These are phyloP conservation scores for Warburgia ugandensis DNA, from an alignment of 164 flowering plant genomes.

Conservation along the genomic window DNA sequence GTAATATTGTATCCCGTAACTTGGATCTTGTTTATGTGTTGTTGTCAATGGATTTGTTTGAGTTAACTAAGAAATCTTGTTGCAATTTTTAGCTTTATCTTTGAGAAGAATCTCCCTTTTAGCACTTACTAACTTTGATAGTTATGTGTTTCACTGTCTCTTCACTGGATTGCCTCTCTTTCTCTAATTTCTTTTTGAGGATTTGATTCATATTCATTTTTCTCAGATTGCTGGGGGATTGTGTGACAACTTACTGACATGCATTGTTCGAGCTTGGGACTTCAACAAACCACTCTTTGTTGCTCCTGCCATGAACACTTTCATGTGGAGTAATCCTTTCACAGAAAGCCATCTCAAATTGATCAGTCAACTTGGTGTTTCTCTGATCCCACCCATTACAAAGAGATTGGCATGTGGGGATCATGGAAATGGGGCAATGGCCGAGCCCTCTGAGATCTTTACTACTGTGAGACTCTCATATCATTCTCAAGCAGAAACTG, in stretches of 20 bases:
- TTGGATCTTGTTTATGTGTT: too few species aligned
- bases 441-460: conserved; percentile 68
- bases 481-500: neutral
- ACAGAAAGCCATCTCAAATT: conserved; percentile 64
- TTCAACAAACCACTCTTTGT: conserved; percentile 71
- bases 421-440: conserved; percentile 92
- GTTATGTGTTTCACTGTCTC: too few species aligned
- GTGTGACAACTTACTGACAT: conserved; percentile 82
- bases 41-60: too few species aligned
- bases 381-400: conserved; percentile 69
- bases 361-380: conserved; percentile 63
- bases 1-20: too few species aligned
- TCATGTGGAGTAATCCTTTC: conserved; percentile 91
- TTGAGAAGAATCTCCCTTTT: conserved; percentile 1
- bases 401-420: conserved; percentile 87
- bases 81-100: too few species aligned
- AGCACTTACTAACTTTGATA: too few species aligned
- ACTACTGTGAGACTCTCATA: conserved; percentile 43
- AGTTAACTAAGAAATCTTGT: too few species aligned
- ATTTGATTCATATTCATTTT: neutral
- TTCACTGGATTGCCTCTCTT: too few species aligned
- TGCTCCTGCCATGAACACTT: conserved; percentile 94
- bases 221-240: conserved; percentile 78
- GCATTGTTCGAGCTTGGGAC: conserved; percentile 94
- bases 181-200: neutral